These are phyloP conservation scores for Ascochyta viciae-villosae DNA, from an alignment of 2,329 filamentous ascomycete species.

Conservation along the genomic window DNA sequence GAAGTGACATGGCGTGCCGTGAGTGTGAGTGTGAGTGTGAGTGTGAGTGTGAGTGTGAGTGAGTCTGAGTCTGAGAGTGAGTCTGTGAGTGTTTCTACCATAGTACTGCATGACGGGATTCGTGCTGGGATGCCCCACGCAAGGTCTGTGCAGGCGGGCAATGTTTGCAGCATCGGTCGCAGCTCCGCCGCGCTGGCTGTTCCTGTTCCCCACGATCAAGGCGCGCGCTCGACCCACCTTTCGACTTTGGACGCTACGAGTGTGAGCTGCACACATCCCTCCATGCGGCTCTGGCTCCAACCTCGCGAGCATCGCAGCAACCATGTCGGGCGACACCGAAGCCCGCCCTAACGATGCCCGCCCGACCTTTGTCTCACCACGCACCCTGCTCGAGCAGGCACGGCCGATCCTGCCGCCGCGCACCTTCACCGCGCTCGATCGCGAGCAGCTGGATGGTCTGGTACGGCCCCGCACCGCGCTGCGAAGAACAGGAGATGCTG, in stretches of 20 bases:
- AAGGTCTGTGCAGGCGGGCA: conserved; percentile 4
- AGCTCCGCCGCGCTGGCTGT: conserved; percentile 5
- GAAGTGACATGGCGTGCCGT: no score
- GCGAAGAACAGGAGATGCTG: neutral
- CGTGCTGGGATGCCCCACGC: conserved; percentile 15
- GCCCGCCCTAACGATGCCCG: conserved; percentile 23
- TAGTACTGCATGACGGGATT: no score
- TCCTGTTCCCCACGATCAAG: conserved; percentile 14
- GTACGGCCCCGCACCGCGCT: conserved; percentile 57
- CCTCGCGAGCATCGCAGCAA: conserved; percentile 41
- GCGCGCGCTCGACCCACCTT: conserved; percentile 14
- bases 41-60: no score
- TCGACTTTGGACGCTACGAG: conserved; percentile 21
- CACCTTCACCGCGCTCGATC: conserved; percentile 69
- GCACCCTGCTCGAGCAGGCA: conserved; percentile 41
- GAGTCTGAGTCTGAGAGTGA: no score
- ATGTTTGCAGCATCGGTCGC: conserved; percentile 5
- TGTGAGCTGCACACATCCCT: conserved; percentile 26
- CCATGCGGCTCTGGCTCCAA: conserved; percentile 46
- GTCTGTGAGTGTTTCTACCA: no score
- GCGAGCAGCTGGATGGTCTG: conserved; percentile 79
- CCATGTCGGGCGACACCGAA: conserved; percentile 46
- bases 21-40: no score
- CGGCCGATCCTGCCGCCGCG: conserved; percentile 33
- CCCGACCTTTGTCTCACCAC: conserved; percentile 35